Base-by-base conservation (phyloP, 805 yeast genomes). In the Candida saitoana region DNA sequence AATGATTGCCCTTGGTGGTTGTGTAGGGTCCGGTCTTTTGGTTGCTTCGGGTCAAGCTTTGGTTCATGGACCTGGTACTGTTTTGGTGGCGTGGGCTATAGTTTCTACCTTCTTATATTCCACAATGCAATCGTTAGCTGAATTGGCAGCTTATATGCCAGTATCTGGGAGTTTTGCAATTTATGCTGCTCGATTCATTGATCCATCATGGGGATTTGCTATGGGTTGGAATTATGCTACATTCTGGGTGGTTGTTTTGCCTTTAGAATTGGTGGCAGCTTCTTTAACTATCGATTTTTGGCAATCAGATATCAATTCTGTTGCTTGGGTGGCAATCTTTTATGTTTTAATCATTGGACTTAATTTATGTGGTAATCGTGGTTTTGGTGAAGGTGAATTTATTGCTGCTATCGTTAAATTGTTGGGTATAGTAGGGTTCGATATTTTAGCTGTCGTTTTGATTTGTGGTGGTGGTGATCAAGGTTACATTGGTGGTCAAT, bases 201-300 rank as follows among this genome's bases (percentile, higher is more conserved):
- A 67, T 47, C 68, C 69, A 1, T 64, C 71, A 16, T 66, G 68
- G 60, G 74, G 74, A 5, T 68, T 67, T 46, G 74, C 74, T n/a
- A 64, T 61, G 41, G 74, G 71, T 14, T 67, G 69, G 68, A 68
- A 68, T 55, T 69, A 69, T 47, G 70, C 73, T 18, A 43, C 65
- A 34, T 68, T 67, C 48, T 69, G 73, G 73, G 67, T 67, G n/a
- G 55, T 69, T 20, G 73, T 69, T 24, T 50, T 67, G 42, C 73
- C 74, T 2, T 54, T 67, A 36, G 74, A 69, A 48, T 55, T 69
- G 38, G 73, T 68, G 39, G 74, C 74, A 1, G 56, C 67, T 15
- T 65, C 73, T 18, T 52, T 69, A 42, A 62, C 71, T 25, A 68
- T 69, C 39, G 56, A 63, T 29, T 68, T 63, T 46, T 69, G 74